Evolutionary conservation across 352 stramenopile species (phyloP).

Genomic region (Phytophthora pini): DNA sequence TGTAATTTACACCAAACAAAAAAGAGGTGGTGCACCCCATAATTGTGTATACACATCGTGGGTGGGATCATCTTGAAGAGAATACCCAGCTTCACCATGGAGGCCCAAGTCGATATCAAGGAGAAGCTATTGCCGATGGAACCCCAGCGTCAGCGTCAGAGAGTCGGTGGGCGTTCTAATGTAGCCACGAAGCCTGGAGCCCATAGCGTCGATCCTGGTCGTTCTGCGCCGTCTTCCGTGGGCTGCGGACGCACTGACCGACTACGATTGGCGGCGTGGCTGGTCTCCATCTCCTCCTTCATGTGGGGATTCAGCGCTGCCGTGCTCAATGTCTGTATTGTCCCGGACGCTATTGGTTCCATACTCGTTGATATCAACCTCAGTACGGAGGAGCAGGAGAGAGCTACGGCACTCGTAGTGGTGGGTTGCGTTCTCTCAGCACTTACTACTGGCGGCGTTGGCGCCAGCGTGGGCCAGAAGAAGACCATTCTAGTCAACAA

Average conservation of each 20-base stretch:
- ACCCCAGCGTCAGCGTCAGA: slow-evolving; percentile 27
- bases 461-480: slow-evolving; percentile 65
- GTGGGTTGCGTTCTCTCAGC: slow-evolving; percentile 76
- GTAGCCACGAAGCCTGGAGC: neutral
- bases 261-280: slow-evolving; percentile 59
- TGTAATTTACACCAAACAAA: neutral
- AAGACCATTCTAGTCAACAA: slow-evolving; percentile 79
- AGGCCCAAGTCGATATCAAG: slow-evolving; percentile 41
- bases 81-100: slow-evolving; percentile 14
- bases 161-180: slow-evolving; percentile 8
- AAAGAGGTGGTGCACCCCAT: slow-evolving; percentile 2
- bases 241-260: slow-evolving; percentile 31
- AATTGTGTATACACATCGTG: neutral
- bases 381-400: slow-evolving; percentile 74
- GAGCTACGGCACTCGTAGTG: slow-evolving; percentile 75
- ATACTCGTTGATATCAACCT: slow-evolving; percentile 80
- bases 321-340: slow-evolving; percentile 84
- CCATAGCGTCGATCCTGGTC: neutral
- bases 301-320: slow-evolving; percentile 77
- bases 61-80: slow-evolving; percentile 20
- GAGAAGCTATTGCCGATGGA: slow-evolving; percentile 44
- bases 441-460: slow-evolving; percentile 57
- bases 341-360: slow-evolving; percentile 71
- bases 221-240: neutral
- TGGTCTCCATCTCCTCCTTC: slow-evolving; percentile 81